Percentiles rank a stretch among this genome's conserved stretches.
Conservation (phyloP, 2,329 filamentous ascomycete genomes). For the Colletotrichum sp. region DNA sequence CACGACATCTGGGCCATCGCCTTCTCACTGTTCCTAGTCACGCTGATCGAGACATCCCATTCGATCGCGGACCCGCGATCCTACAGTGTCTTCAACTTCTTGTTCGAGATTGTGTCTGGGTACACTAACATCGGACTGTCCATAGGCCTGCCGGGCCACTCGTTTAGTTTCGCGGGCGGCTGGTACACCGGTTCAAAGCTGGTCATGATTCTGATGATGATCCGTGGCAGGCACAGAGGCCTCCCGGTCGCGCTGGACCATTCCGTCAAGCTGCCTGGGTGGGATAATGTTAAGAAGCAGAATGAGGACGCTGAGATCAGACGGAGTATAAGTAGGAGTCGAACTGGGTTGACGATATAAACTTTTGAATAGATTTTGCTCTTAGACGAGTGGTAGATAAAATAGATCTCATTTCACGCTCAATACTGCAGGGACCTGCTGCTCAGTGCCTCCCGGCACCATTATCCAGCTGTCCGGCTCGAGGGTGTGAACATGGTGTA, state of each 20-base stretch:
- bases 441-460: neutral
- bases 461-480: too few relatives aligned
- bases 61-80: conserved; percentile 54
- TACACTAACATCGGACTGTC: conserved; percentile 69
- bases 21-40: conserved; percentile 63
- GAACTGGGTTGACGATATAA: neutral
- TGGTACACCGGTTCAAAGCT: conserved; percentile 63
- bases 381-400: neutral
- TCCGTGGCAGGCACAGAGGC: conserved; percentile 61
- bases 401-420: neutral
- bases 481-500: too few relatives aligned
- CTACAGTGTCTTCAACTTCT: conserved; percentile 65
- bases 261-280: conserved; percentile 49
- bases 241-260: conserved; percentile 61
- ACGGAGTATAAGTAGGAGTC: neutral
- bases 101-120: conserved; percentile 61
- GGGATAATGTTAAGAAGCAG: conserved; percentile 33
- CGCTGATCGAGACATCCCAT: conserved; percentile 62
- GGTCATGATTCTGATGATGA: conserved; percentile 60
- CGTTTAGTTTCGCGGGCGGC: conserved; percentile 60
- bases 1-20: conserved; percentile 75
- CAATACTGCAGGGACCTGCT: rapidly evolving
- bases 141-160: conserved; percentile 56
- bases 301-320: conserved; percentile 26
- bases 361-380: neutral